phyloP scores from a whole-genome alignment of 164 flowering plant genomes.

The Liriodendron chinense region DNA sequence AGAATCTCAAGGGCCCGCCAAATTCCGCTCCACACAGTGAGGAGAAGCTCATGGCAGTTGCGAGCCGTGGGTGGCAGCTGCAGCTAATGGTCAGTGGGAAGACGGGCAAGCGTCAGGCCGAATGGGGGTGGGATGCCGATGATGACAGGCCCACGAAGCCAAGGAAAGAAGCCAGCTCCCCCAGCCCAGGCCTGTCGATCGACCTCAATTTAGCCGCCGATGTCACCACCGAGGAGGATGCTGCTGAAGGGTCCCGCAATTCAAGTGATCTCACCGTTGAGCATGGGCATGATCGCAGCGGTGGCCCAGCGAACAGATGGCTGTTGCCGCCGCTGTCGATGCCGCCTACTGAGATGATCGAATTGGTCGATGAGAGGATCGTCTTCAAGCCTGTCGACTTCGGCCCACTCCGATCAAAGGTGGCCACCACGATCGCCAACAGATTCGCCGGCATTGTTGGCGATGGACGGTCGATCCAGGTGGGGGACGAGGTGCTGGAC shows the following conservation, averaged over 20 bases:
- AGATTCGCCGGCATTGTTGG: conserved; percentile 41
- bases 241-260: conserved; percentile 57
- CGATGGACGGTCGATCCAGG: conserved; percentile 33
- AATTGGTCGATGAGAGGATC: conserved; percentile 54
- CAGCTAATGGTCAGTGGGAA: conserved; percentile 38
- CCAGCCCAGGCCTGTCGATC: conserved; percentile 30
- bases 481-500: conserved; percentile 56
- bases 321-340: background rate
- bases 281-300: conserved; percentile 62
- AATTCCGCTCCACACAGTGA: conserved; percentile 30
- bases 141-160: conserved; percentile 44
- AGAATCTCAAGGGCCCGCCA: conserved; percentile 22
- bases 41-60: conserved; percentile 41
- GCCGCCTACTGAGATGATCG: conserved; percentile 38
- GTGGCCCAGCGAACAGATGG: conserved; percentile 23
- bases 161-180: conserved; percentile 35
- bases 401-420: conserved; percentile 30
- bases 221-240: conserved; percentile 35
- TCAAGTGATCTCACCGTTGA: conserved; percentile 83
- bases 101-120: conserved; percentile 53
- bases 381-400: conserved; percentile 72
- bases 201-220: conserved; percentile 73
- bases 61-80: conserved; percentile 55
- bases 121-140: conserved; percentile 42
- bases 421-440: conserved; percentile 38